Percentiles rank a stretch among this genome's conserved stretches.
These are phyloP conservation scores for Oenanthe sinensis DNA, from an alignment of 129 eudicot genomes.

Conservation along the genomic window DNA sequence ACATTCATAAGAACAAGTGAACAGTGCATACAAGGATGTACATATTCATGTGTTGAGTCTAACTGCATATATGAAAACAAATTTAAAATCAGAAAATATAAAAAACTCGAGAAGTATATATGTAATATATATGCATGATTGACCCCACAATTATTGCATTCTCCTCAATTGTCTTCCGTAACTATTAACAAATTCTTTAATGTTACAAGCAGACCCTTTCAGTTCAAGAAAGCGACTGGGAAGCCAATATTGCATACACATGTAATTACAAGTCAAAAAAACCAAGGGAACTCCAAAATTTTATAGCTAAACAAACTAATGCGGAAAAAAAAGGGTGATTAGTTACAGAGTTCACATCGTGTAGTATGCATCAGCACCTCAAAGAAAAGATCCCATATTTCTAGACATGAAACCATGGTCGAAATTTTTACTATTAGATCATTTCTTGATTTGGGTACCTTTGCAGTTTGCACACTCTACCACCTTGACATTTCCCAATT, in stretches of 20 bases:
- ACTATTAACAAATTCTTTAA: not conserved
- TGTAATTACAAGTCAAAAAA: not conserved
- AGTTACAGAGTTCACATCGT: not conserved
- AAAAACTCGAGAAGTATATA: too few species aligned
- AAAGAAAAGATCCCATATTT: not conserved
- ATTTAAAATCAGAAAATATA: not conserved
- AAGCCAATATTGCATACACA: not conserved
- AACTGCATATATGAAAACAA: not conserved
- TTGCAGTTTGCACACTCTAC: not conserved
- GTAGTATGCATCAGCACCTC: not conserved
- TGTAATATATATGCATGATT: too few species aligned
- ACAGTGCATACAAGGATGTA: too few species aligned
- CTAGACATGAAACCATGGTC: not conserved
- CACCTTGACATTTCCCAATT: not conserved
- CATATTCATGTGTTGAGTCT: not conserved
- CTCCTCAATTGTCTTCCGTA: not conserved
- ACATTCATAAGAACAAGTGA: too few species aligned
- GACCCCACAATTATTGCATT: not conserved
- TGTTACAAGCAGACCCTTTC: not conserved
- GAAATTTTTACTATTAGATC: not conserved
- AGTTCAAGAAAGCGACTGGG: not conserved
- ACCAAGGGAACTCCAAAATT: not conserved
- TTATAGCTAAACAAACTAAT: not conserved
- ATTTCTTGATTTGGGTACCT: too few species aligned
- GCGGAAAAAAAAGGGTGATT: too few species aligned